Base-by-base conservation (phyloP, 306 rosid genomes). In the Medicago lupulina region DNA sequence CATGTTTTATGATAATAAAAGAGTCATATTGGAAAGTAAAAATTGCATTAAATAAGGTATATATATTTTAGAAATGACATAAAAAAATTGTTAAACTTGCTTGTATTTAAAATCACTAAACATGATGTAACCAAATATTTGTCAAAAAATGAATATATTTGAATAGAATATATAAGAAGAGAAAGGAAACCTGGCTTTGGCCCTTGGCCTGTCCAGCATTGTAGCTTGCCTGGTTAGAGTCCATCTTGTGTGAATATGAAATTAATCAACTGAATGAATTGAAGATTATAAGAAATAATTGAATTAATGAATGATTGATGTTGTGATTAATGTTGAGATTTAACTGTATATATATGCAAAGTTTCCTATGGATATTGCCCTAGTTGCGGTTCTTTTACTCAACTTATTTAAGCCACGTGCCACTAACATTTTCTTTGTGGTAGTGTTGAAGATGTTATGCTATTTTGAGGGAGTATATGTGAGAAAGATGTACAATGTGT, bases 151-250 rank as follows among this genome's bases (percentile, higher is more conserved):
- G 28, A 25, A 25, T 25, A 25, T 25, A 25, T 2, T 28, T 28
- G 31, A 28, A 28, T 3, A 28, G 4, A n/a, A 28, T 43, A 63
- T 31, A 21, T 34, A 15, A 17, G 31, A 40, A 66, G 28, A 8
- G 19, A 39, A 64, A 14, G 9, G 12, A 74, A 21, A 68, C 94
- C 89, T 89, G 54, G 31, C 87, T 47, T 81, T 83, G 92, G 77
- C 92, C 92, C 78, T 90, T 73, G 85, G 96, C 85, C 77, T 85
- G 85, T 14, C 96, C 96, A 19, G 86, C 91, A 19, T 83, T 50
- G 82, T 79, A 83, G 77, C 82, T 70, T 23, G 39, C 58, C 74
- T 77, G 39, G 34, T 68, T 81, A 80, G 89, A 57, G 69, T 83
- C 86, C 46, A 86, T 81, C n/a, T 58, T 71, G 50, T 66, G 62